These are phyloP conservation scores for Phytopythium cucurbitacearum DNA, from an alignment of 352 stramenopile genomes.

Conservation along the genomic window DNA sequence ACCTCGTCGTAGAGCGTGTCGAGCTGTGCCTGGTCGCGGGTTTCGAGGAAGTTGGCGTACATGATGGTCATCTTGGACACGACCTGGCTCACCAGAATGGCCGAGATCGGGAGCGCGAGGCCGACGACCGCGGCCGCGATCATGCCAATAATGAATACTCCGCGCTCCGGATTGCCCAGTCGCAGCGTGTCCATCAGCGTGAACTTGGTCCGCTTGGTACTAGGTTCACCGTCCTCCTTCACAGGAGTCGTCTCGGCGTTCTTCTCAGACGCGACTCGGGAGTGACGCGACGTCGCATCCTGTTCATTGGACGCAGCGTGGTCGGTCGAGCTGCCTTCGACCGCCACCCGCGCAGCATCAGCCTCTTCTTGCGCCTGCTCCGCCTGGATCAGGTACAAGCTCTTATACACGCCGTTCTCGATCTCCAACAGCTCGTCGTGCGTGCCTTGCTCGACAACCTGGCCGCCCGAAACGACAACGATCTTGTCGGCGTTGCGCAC, in stretches of 20 bases:
- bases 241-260: background rate
- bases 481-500: conserved; percentile 46
- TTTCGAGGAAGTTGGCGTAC: conserved; percentile 19
- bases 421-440: conserved; percentile 40
- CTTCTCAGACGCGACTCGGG: background rate
- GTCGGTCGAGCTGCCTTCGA: conserved; percentile 64
- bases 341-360: background rate
- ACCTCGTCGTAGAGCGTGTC: conserved; percentile 22
- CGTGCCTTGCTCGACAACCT: conserved; percentile 28
- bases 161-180: conserved; percentile 18
- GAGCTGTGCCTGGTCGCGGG: conserved; percentile 9
- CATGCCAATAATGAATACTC: conserved; percentile 21
- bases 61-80: conserved; percentile 22
- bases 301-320: background rate
- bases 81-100: conserved; percentile 22
- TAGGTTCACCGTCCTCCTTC: no score
- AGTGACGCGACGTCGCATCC: background rate
- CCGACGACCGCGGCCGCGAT: conserved; percentile 19
- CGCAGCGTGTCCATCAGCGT: conserved; percentile 11
- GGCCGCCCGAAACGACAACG: conserved; percentile 23
- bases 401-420: conserved; percentile 73
- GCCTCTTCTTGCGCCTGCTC: conserved; percentile 11
- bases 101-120: conserved; percentile 17
- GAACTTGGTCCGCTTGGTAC: conserved; percentile 3
- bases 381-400: conserved; percentile 62